Evolutionary conservation across 1,139 yeast genomes (phyloP).

Genomic region (Meyerozyma sp.): DNA sequence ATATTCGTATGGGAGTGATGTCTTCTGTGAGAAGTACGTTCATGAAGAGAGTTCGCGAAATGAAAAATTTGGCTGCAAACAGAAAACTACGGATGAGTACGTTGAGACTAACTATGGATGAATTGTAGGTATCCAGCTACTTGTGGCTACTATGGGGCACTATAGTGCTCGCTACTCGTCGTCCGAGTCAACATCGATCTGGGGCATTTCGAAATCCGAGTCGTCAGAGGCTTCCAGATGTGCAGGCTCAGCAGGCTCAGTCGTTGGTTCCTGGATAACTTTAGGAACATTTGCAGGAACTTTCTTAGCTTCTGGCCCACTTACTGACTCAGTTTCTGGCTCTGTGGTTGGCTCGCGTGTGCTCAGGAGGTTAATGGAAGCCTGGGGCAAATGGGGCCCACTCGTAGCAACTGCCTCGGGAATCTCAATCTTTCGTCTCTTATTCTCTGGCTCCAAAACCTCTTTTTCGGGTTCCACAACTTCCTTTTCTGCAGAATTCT

Average conservation of each 20-base stretch:
- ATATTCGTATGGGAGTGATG: conserved; percentile 31
- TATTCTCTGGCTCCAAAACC: background rate
- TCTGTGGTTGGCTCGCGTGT: background rate
- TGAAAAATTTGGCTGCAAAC: background rate
- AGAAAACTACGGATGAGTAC: background rate
- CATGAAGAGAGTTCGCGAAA: background rate
- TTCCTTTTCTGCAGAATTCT: background rate
- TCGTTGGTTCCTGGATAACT: background rate
- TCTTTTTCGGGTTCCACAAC: background rate
- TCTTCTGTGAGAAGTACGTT: conserved; percentile 24
- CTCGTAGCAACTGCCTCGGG: conserved; percentile 8
- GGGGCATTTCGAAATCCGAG: conserved; percentile 57
- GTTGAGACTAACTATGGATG: too few relatives aligned
- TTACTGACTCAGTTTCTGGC: conserved; percentile 1
- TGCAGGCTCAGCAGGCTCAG: background rate
- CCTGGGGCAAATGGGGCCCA: too few relatives aligned
- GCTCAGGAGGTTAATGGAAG: conserved; percentile 3
- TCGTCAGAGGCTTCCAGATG: conserved; percentile 13
- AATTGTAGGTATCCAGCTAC: too few relatives aligned
- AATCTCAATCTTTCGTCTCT: conserved; percentile 13
- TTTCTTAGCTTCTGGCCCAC: conserved; percentile 7
- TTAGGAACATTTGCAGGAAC: background rate
- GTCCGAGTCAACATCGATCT: conserved; percentile 35
- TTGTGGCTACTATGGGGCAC: background rate
- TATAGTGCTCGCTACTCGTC: conserved; percentile 5